These are phyloP conservation scores for Diaporthe sp. DNA, from an alignment of 2,329 filamentous ascomycete genomes.

Conservation along the genomic window DNA sequence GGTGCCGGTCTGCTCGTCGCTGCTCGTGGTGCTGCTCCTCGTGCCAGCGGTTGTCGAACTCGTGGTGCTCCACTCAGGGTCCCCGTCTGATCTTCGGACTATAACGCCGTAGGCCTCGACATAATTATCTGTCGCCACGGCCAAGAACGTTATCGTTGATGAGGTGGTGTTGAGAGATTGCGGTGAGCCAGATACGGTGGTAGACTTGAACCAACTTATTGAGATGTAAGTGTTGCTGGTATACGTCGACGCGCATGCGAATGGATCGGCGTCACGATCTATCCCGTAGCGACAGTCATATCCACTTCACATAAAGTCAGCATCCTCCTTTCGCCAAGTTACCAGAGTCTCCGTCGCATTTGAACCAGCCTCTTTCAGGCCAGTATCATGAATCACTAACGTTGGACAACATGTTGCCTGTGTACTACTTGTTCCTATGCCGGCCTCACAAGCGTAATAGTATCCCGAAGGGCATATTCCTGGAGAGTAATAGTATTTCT, in stretches of 20 bases:
- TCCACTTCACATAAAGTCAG: background rate
- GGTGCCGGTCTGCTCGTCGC: background rate
- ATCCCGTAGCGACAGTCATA: background rate
- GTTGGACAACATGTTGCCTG: slow-evolving; percentile 25
- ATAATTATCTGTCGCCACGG: background rate
- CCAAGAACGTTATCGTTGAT: background rate
- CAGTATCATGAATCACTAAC: background rate
- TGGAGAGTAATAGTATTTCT: slow-evolving; percentile 21
- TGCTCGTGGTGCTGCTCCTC: background rate
- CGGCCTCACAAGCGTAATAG: slow-evolving; percentile 11
- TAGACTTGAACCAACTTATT: background rate
- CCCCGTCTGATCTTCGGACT: slow-evolving; percentile 2
- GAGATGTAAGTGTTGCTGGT: slow-evolving; percentile 7
- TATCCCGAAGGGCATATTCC: slow-evolving; percentile 18
- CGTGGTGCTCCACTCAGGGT: slow-evolving; percentile 16
- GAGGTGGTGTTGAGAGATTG: background rate
- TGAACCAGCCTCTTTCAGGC: background rate
- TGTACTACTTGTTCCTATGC: slow-evolving; percentile 8
- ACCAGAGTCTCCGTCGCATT: no score
- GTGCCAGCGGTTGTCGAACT: background rate
- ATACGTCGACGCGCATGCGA: slow-evolving; percentile 9
- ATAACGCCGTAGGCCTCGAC: slow-evolving; percentile 11
- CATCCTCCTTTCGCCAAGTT: background rate
- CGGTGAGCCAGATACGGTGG: background rate
- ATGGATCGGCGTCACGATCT: slow-evolving; percentile 14